Conservation (phyloP, 129 eudicot species). For the Erigeron canadensis region DNA sequence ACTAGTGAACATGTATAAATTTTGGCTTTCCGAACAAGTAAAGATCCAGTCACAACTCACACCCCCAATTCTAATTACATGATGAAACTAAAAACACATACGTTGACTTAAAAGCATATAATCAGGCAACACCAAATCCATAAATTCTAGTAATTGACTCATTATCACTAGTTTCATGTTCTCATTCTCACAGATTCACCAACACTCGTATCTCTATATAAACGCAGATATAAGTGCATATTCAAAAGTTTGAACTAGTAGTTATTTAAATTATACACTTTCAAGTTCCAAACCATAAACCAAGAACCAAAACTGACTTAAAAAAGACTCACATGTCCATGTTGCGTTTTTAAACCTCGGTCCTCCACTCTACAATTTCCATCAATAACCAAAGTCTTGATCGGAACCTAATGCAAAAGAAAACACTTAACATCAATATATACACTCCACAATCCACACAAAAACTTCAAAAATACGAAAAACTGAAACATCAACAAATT, state of each 20-base stretch:
- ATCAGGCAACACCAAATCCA: background rate
- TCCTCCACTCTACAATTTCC: slow-evolving; percentile 99
- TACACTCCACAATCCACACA: background rate
- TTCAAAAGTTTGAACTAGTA: background rate
- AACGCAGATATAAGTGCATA: background rate
- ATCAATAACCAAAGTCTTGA: slow-evolving; percentile 90
- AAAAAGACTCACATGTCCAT: slow-evolving; percentile 84
- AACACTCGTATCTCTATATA: background rate
- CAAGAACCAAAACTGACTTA: slow-evolving; percentile 13
- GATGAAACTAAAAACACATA: slow-evolving; percentile 8
- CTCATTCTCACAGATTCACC: background rate
- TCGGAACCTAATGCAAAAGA: slow-evolving; percentile 61
- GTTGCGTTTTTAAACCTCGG: slow-evolving; percentile 93
- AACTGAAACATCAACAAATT: background rate
- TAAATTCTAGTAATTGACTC: slow-evolving; percentile 12
- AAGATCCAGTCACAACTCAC: background rate
- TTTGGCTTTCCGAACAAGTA: slow-evolving; percentile 5
- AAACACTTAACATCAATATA: background rate
- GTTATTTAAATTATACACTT: slow-evolving; percentile 15
- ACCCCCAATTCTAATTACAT: slow-evolving; percentile 11
- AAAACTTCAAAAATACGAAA: background rate
- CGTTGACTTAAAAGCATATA: background rate
- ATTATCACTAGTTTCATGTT: background rate
- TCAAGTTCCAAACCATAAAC: slow-evolving; percentile 11
- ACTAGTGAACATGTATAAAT: background rate